Conservation (phyloP, 2,329 filamentous ascomycete genomes). For the Cylindrodendrum hubeiense region DNA sequence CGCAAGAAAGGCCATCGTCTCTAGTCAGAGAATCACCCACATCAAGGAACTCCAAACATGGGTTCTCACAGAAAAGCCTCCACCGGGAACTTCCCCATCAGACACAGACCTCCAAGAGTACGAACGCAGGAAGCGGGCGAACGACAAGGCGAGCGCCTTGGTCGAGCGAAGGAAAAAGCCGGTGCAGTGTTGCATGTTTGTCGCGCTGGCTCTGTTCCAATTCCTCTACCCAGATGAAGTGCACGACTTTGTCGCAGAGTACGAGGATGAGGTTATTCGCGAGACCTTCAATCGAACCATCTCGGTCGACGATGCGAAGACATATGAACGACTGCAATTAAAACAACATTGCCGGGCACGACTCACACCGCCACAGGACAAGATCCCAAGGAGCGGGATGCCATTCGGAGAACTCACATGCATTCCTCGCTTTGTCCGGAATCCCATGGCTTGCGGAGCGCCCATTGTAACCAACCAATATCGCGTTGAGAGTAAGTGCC, state of each 20-base stretch:
- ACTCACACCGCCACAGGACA: constrained; percentile 28
- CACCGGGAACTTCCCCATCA: constrained; percentile 3
- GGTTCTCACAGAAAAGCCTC: constrained; percentile 16
- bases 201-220: constrained; percentile 27
- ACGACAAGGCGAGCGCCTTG: constrained; percentile 25
- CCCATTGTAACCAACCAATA: constrained; percentile 33
- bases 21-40: constrained; percentile 31
- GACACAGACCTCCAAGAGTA: constrained; percentile 18
- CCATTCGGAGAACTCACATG: constrained; percentile 24
- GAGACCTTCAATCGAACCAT: constrained; percentile 29
- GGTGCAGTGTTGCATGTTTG: constrained; percentile 36
- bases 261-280: constrained; percentile 32
- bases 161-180: constrained; percentile 29
- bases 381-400: constrained; percentile 18
- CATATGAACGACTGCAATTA: constrained; percentile 29
- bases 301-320: constrained; percentile 33
- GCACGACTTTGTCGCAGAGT: constrained; percentile 34
- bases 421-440: constrained; percentile 26
- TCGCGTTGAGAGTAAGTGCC: constrained; percentile 14
- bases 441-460: constrained; percentile 28
- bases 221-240: constrained; percentile 24
- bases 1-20: constrained; percentile 29
- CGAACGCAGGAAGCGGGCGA: constrained; percentile 21
- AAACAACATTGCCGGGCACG: constrained; percentile 28
- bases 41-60: constrained; percentile 24